Percentiles rank a stretch among this genome's conserved stretches.
These are phyloP conservation scores for Chalciporus chontae DNA, from an alignment of 768 basidiomycete species.

Conservation along the genomic window DNA sequence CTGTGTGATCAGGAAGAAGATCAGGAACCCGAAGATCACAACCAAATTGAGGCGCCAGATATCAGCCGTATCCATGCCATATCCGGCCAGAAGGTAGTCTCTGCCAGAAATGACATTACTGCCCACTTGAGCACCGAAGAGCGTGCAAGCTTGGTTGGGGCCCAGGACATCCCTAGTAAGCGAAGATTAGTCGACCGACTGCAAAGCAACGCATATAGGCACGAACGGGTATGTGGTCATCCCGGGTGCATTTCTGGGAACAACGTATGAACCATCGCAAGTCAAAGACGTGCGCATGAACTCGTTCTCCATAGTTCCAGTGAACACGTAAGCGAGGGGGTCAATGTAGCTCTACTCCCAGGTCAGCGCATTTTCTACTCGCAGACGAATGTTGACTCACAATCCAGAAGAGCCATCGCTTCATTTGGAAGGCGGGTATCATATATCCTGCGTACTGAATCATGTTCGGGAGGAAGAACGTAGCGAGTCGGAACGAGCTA, in stretches of 20 bases:
- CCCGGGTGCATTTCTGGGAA: constrained; percentile 61
- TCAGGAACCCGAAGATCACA: constrained; percentile 66
- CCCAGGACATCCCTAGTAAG: constrained; percentile 44
- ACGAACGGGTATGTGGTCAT: constrained; percentile 61
- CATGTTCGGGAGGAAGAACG: constrained; percentile 75
- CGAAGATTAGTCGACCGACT: constrained; percentile 10
- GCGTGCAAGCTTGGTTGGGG: constrained; percentile 74
- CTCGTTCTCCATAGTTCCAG: constrained; percentile 82
- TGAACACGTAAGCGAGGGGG: constrained; percentile 74
- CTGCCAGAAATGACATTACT: constrained; percentile 52
- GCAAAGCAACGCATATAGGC: background rate
- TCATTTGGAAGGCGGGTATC: constrained; percentile 66
- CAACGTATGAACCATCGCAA: constrained; percentile 63
- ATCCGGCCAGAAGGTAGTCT: constrained; percentile 59
- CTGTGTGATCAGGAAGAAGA: constrained; percentile 69
- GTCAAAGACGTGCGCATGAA: constrained; percentile 62
- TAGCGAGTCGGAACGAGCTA: constrained; percentile 50
- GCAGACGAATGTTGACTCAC: constrained; percentile 35
- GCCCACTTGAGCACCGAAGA: constrained; percentile 63
- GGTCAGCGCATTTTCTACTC: constrained; percentile 5
- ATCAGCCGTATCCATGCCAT: constrained; percentile 44
- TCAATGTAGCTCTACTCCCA: constrained; percentile 64
- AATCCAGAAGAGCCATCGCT: constrained; percentile 85
- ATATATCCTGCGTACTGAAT: constrained; percentile 70
- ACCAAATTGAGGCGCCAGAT: constrained; percentile 68